Percentiles rank a stretch among this genome's conserved stretches.
Conservation (phyloP, 164 flowering plant species). For the Liriodendron chinense region DNA sequence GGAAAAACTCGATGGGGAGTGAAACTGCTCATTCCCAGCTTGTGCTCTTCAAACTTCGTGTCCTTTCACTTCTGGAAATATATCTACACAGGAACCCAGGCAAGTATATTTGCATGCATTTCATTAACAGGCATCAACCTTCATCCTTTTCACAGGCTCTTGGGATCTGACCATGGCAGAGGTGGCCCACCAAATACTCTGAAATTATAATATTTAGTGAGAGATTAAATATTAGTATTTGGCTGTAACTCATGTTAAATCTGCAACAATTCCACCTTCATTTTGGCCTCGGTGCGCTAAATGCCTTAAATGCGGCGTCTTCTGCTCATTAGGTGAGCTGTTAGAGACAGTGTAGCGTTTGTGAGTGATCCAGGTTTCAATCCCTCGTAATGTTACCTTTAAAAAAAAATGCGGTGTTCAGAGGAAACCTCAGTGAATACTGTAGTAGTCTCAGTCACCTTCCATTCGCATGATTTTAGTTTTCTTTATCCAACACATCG, state of each 20-base stretch:
- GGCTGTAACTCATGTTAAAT: neutral
- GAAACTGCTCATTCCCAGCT: slow-evolving; percentile 91
- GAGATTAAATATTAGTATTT: no score
- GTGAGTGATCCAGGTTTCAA: no score
- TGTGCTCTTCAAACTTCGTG: slow-evolving; percentile 85
- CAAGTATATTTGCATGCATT: slow-evolving; percentile 22
- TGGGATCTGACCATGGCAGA: neutral
- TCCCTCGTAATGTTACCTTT: no score
- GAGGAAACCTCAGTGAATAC: no score
- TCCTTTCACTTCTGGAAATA: slow-evolving; percentile 88
- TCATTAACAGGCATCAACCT: neutral
- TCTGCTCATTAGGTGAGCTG: no score
- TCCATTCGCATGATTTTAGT: no score
- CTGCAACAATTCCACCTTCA: neutral
- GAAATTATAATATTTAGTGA: neutral
- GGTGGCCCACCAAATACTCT: neutral
- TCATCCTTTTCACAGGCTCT: neutral
- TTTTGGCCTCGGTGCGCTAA: no score
- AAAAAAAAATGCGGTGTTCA: no score
- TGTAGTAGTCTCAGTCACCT: no score
- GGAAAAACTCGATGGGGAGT: slow-evolving; percentile 69
- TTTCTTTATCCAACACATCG: no score
- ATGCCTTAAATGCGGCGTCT: no score
- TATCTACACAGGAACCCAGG: slow-evolving; percentile 87
- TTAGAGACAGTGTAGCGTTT: no score